Base-by-base conservation (phyloP, 148 eudicot genomes). In the Polygonum maritimum region DNA sequence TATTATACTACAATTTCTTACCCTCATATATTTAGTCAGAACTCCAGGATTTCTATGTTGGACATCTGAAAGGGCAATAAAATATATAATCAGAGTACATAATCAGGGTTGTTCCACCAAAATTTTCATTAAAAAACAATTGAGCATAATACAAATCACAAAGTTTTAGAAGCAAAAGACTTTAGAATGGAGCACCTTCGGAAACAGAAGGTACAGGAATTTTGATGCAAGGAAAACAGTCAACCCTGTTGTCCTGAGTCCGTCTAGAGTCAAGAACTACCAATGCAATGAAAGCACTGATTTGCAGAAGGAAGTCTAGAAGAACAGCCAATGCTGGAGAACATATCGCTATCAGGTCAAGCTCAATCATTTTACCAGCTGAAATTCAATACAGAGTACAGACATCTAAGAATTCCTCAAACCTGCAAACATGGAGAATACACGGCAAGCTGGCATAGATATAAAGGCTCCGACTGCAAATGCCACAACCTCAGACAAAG, bases 361-460 rank as follows among this genome's bases (percentile, higher is more conserved):
- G 78, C 73, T 2, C 5, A 75, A 75, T 40, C 40, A 73, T 60
- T 52, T 72, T 19, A 51, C 51, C 48, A 21, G 11, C 71, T 13
- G 60, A 41, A 48, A 74, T 67, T 76, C 36, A 19, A 33, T 18
- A 60, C 45, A 18, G 38, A 19, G 21, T 18, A 60, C 45, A 18
- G 38, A 33, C 71, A 47, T 18, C 33, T 76, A 35, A 51, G 45
- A 85, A 78, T 73, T 49, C 52, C 26, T 36, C 81, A 48, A 31
- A 86, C 91, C 91, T 76, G 91, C 91, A 88, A 88, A 88, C 85
- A 88, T 86, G 62, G 91, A 88, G 78, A 88, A 88, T 74, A 86
- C 89, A 60, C 91, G 86, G 80, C 91, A 88, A 51, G 91, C 91
- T 77, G 91, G 91, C 91, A 88, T 88, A 69, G 91, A 63, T 79